A percentile compares a stretch with the other conserved stretches of the same genome.
Evolutionary conservation across 2,329 filamentous ascomycete genomes (phyloP).

Genomic region (Rutstroemia sp.): DNA sequence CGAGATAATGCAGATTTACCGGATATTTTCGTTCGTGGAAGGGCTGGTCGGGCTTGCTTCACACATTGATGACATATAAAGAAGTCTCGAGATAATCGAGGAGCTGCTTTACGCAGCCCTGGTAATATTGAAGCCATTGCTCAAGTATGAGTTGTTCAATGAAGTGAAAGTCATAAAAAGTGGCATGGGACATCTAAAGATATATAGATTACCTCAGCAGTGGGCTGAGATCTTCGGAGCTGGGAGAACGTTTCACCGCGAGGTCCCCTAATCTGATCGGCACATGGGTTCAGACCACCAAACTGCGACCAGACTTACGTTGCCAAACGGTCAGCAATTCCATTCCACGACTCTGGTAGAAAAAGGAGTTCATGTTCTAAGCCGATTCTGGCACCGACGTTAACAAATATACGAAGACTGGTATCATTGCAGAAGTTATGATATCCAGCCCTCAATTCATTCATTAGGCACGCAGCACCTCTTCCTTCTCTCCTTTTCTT

Average conservation of each 20-base stretch:
- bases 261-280: background rate
- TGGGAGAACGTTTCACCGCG: background rate
- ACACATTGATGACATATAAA: constrained; percentile 28
- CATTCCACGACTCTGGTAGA: background rate
- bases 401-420: too few species aligned
- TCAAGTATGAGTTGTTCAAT: background rate
- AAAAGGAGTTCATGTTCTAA: background rate
- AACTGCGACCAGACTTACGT: background rate
- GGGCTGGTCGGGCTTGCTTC: constrained; percentile 13
- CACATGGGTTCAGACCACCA: background rate
- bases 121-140: constrained; percentile 29
- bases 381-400: background rate
- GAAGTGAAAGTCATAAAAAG: background rate
- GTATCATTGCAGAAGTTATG: background rate
- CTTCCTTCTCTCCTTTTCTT: background rate
- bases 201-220: background rate
- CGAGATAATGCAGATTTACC: constrained; percentile 17
- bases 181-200: background rate
- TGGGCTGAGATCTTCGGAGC: background rate
- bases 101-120: constrained; percentile 23
- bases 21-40: constrained; percentile 12
- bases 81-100: constrained; percentile 24
- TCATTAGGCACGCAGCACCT: constrained; percentile 4
- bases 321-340: background rate
- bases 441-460: background rate